These are phyloP conservation scores for Brassica balearica DNA, from an alignment of 441 rosid genomes.

Conservation along the genomic window DNA sequence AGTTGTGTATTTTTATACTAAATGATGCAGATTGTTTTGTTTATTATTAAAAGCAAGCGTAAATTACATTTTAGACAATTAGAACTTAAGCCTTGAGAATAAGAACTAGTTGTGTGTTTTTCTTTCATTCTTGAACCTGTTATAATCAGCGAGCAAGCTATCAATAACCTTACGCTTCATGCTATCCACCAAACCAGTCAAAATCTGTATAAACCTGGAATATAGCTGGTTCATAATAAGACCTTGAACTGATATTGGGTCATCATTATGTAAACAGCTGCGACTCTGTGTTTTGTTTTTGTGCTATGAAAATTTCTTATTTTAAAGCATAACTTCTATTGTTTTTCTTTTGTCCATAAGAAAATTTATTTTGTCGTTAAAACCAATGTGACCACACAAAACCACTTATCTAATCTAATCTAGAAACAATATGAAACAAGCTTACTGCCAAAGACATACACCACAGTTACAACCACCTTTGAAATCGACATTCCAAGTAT, in stretches of 20 bases:
- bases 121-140: conserved; percentile 64
- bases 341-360: background rate
- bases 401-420: background rate
- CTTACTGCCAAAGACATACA: background rate
- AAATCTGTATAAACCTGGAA: conserved; percentile 49
- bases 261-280: conserved; percentile 35
- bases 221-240: conserved; percentile 24
- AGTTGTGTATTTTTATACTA: background rate
- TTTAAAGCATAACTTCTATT: background rate
- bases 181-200: conserved; percentile 68
- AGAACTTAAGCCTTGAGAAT: background rate
- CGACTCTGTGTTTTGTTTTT: conserved; percentile 13
- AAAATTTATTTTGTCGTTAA: background rate
- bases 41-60: background rate
- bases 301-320: background rate
- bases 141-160: conserved; percentile 84
- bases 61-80: background rate
- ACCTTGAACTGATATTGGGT: conserved; percentile 26
- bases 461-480: too few species aligned
- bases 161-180: conserved; percentile 84
- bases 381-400: background rate
- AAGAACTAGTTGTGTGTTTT: background rate
- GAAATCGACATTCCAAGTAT: background rate
- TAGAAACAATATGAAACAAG: background rate
- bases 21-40: background rate